Evolutionary conservation across 257 asterid genomes (phyloP).

Genomic region (Solanum pennellii): DNA sequence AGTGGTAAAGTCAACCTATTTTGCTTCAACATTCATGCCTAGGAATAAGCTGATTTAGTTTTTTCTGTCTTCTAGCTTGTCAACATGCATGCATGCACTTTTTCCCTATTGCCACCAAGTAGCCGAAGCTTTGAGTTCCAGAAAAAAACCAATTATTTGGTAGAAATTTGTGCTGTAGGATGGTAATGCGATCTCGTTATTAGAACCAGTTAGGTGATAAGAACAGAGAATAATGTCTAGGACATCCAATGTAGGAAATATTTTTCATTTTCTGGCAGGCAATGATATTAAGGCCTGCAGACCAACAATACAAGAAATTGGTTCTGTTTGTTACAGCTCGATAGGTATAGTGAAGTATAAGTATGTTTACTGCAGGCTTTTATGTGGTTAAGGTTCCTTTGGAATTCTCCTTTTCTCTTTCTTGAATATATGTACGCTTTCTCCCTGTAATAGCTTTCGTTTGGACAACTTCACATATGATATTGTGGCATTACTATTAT

Average conservation of each 20-base stretch:
- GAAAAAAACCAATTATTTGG: neutral
- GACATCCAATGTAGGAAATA: neutral
- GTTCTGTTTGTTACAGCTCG: neutral
- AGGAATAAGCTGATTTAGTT: neutral
- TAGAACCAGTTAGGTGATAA: neutral
- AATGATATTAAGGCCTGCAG: neutral
- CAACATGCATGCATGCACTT: neutral
- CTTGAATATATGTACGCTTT: neutral
- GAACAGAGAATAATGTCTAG: neutral
- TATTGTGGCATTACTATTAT: neutral
- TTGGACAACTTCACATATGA: neutral
- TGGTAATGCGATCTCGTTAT: neutral
- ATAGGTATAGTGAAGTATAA: neutral
- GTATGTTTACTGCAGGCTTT: neutral
- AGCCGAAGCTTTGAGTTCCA: neutral
- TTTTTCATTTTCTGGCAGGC: neutral
- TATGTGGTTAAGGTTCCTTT: neutral
- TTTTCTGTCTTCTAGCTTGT: neutral
- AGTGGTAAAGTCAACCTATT: slow-evolving; percentile 25
- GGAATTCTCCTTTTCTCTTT: neutral
- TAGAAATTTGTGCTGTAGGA: neutral
- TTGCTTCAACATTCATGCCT: neutral
- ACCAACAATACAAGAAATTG: neutral
- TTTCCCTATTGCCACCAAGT: neutral
- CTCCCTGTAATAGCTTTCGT: neutral